Evolutionary conservation across 768 basidiomycete genomes (phyloP).

Genomic region (Crucibulum laeve): DNA sequence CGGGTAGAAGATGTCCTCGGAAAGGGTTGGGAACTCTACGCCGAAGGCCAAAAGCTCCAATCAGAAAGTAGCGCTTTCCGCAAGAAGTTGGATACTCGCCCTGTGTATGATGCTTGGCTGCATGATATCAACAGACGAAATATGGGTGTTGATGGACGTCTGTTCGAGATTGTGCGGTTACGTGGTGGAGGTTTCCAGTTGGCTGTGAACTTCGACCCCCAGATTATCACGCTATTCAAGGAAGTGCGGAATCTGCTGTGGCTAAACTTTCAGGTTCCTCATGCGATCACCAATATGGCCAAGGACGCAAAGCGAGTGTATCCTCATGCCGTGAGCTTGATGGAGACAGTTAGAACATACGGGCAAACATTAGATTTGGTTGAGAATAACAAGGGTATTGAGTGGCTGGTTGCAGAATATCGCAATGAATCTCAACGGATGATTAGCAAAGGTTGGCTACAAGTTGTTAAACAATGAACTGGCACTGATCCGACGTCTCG

Average conservation of each 20-base stretch:
- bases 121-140: slow-evolving; percentile 92
- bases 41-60: slow-evolving; percentile 97
- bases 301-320: slow-evolving; percentile 99
- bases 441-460: slow-evolving; percentile 73
- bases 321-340: slow-evolving; percentile 94
- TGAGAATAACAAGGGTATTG: slow-evolving; percentile 86
- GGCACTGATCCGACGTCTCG: not conserved
- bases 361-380: slow-evolving; percentile 92
- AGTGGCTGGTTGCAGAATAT: slow-evolving; percentile 93
- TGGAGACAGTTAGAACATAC: slow-evolving; percentile 99
- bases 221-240: slow-evolving; percentile 98
- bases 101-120: slow-evolving; percentile 95
- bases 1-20: slow-evolving; percentile 97
- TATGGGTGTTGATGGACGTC: slow-evolving; percentile 85
- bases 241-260: slow-evolving; percentile 94
- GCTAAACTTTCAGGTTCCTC: slow-evolving; percentile 94
- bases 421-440: slow-evolving; percentile 91
- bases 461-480: not conserved
- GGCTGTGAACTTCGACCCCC: slow-evolving; percentile 96
- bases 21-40: slow-evolving; percentile 98
- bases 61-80: slow-evolving; percentile 89
- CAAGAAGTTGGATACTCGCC: slow-evolving; percentile 91
- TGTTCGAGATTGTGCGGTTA: slow-evolving; percentile 86
- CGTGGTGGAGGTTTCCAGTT: slow-evolving; percentile 75
- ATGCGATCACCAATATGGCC: slow-evolving; percentile 92